Evolutionary conservation across 352 stramenopile species (phyloP), one percentile per base, ranked within the genome.

Genomic region (Pythium brassicae): DNA sequence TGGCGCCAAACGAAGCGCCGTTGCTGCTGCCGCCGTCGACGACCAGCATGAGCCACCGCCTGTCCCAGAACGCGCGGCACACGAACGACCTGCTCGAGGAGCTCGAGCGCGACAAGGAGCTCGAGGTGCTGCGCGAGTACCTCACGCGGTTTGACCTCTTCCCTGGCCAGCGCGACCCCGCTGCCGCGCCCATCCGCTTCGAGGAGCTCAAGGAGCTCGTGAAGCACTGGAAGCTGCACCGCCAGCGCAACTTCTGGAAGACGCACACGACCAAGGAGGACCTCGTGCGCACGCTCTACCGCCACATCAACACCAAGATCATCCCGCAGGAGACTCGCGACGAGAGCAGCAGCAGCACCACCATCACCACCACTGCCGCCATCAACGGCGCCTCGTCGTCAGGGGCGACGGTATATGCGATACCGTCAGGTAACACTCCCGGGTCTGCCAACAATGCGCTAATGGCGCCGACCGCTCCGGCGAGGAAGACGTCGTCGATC

Each of bases 201-300:
- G 87, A 96, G 60, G 86, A 96, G 59, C 69, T 96, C n/a, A 95
- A 95, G 58, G 89, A 96, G 54, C 68, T 96, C 12, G 84, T 92
- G 2, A 91, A 94, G 46, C 79, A 94, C 61, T 96, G 86, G 84
- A 96, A 96, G 55, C 66, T 96, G 6, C 86, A 96, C 49, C 83
- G 89, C 1, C 83, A 93, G 61, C 82, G 86, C 32, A 91, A 93
- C 50, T 96, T 96, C 56, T 96, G 87, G 87, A 96, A 95, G 57
- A 92, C 72, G 11, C 87, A 96, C 68, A 83, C 79, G 32, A 89
- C 81, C 32, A 95, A 94, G 57, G 86, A 96, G 56, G 86, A 96
- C 27, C 79, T 96, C 14, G 85, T 94, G 37, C 77, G 69, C 8
- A 94, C 83, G 15, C 61, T 95, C 4, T 89, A 94, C 47, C 78